Percentiles rank a stretch among this genome's conserved stretches.
These are phyloP conservation scores for Sclerotinia trifoliorum DNA, from an alignment of 2,329 filamentous ascomycete species.

Conservation along the genomic window DNA sequence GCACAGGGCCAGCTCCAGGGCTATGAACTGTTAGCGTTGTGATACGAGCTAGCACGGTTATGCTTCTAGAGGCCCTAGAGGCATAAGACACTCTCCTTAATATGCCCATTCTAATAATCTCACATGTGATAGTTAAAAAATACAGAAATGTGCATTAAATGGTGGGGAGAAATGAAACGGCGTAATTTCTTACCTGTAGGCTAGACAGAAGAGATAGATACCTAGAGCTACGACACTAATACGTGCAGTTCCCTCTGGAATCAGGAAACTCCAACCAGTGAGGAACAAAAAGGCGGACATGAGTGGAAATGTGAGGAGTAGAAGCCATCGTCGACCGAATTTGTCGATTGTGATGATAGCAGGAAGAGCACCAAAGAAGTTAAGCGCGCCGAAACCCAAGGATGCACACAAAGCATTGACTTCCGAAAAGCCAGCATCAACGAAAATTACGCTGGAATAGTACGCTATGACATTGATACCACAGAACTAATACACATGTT, in stretches of 20 bases:
- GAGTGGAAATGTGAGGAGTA: conserved; percentile 63
- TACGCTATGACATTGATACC: conserved; percentile 57
- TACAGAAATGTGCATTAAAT: not conserved
- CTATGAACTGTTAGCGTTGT: conserved; percentile 30
- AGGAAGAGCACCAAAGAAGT: conserved; percentile 63
- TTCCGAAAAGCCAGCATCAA: conserved; percentile 51
- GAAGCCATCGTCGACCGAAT: conserved; percentile 62
- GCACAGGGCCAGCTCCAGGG: conserved; percentile 60
- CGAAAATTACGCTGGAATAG: conserved; percentile 62
- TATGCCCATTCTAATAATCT: too few relatives aligned
- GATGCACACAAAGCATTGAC: conserved; percentile 57
- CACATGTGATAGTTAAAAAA: not conserved
- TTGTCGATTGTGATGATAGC: conserved; percentile 67
- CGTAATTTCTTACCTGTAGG: conserved; percentile 47
- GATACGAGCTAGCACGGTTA: too few relatives aligned
- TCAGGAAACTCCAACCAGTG: conserved; percentile 53
- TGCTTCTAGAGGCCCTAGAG: too few relatives aligned
- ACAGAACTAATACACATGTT: conserved; percentile 42
- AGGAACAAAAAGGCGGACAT: conserved; percentile 56
- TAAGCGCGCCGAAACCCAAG: conserved; percentile 63
- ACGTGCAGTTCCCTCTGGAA: conserved; percentile 41
- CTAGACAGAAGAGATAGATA: conserved; percentile 61
- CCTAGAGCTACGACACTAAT: conserved; percentile 51
- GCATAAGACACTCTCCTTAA: too few relatives aligned
- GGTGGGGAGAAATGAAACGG: not conserved